Evolutionary conservation across 441 rosid species (phyloP), one percentile per base, ranked within the genome.

Genomic region (Bocquillonia castaneifolia): DNA sequence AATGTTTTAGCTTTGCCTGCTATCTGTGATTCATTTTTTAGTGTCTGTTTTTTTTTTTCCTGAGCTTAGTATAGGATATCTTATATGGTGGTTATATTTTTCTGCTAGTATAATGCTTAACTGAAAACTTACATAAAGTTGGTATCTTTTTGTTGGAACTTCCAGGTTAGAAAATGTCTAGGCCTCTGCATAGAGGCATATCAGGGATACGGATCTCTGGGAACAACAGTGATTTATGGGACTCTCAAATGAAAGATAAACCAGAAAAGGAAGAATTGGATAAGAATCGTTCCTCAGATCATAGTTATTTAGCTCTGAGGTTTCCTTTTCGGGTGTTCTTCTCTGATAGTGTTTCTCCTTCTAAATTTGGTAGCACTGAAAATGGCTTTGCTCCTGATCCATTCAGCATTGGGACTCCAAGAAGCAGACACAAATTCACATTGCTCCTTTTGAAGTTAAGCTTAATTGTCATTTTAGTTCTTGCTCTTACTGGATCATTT

Each of bases 211-310:
- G 97, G 85, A 83, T 83, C 83, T 84, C 95, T 3, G 91, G 86
- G 48, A 72, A 81, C 65, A 80, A 71, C 79, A 79, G 84, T 52
- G 96, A 91, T 74, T 78, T 85, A 15, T 70, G 84, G 85, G 96
- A 88, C 64, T 85, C 88, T n/a, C 90, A 86, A 76, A 86, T 79
- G 96, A 90, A 92, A 70, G 97, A 83, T 79, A 88, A 80, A 72
- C 73, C 84, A 14, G 95, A 85, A 6, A 93, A 82, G 75, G 93
- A 83, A 60, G 90, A 89, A 72, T 77, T 74, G 77, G 78, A 79
- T 47, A 79, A 83, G 77, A 81, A 77, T 44, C 86, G 86, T 69
- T 76, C 91, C 50, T 67, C 85, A 47, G 91, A 82, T 51, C 86
- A 76, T 26, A 74, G 79, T 68, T 78, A 64, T 64, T 72, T 85